phyloP scores from a whole-genome alignment of 257 asterid species.

The Solanum neorickii region DNA sequence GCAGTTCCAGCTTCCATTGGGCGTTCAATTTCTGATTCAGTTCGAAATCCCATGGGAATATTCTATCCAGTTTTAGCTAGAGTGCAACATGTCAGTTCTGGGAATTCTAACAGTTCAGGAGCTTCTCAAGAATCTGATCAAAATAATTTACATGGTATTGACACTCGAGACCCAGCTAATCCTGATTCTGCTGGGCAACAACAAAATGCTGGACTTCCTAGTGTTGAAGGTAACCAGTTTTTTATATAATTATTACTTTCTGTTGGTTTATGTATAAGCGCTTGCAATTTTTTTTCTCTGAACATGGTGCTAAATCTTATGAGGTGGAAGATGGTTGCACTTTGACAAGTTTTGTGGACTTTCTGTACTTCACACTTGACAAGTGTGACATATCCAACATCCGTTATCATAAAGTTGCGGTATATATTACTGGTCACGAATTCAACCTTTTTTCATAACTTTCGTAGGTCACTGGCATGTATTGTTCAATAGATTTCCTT shows the following conservation, averaged over 20 bases:
- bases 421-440: background rate
- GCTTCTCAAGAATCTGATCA: slow-evolving; percentile 43
- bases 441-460: background rate
- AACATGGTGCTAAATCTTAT: background rate
- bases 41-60: slow-evolving; percentile 68
- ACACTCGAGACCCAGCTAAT: slow-evolving; percentile 14
- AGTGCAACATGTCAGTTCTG: slow-evolving; percentile 41
- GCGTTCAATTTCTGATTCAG: slow-evolving; percentile 33
- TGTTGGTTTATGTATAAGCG: background rate
- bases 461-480: background rate
- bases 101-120: slow-evolving; percentile 25
- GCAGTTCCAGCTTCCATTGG: slow-evolving; percentile 46
- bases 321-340: background rate
- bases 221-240: slow-evolving; percentile 25
- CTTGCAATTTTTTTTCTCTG: background rate
- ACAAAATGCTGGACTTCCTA: slow-evolving; percentile 19
- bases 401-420: background rate
- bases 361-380: background rate
- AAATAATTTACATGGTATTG: slow-evolving; percentile 18
- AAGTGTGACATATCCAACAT: background rate
- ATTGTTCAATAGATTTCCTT: background rate
- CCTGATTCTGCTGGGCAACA: slow-evolving; percentile 31
- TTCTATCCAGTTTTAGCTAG: slow-evolving; percentile 72
- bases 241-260: background rate
- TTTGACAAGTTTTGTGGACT: background rate